Percentiles rank a stretch among this genome's conserved stretches.
Conservation (phyloP, 2,329 filamentous ascomycete genomes). For the Aureobasidium leucospermi region DNA sequence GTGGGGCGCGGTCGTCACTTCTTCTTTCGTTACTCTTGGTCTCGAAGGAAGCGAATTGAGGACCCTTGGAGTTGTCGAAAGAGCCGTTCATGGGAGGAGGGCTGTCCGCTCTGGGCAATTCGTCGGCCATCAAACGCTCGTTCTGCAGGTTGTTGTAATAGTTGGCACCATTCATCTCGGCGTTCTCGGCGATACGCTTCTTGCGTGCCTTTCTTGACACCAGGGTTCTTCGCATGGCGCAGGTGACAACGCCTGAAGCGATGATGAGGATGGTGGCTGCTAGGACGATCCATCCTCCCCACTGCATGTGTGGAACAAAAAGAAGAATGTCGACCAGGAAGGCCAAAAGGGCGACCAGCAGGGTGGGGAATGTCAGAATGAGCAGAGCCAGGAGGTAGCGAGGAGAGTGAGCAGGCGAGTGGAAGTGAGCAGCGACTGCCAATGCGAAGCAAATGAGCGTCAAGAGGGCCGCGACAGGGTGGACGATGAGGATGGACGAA, state of each 20-base stretch:
- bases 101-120: conserved; percentile 42
- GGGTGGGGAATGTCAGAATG: conserved; percentile 77
- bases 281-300: conserved; percentile 90
- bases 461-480: conserved; percentile 81
- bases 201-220: conserved; percentile 90
- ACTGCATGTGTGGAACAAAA: conserved; percentile 87
- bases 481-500: conserved; percentile 85
- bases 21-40: conserved; percentile 48
- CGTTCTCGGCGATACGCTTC: conserved; percentile 84
- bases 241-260: conserved; percentile 75
- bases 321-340: conserved; percentile 91
- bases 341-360: conserved; percentile 74
- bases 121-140: conserved; percentile 33
- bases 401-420: conserved; percentile 80
- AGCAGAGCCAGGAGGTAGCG: conserved; percentile 79
- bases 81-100: conserved; percentile 47
- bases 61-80: conserved; percentile 46
- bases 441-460: conserved; percentile 79
- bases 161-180: conserved; percentile 93
- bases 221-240: conserved; percentile 87
- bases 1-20: conserved; percentile 61
- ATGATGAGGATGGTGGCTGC: conserved; percentile 81
- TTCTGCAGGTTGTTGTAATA: conserved; percentile 56
- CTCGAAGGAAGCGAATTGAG: conserved; percentile 59
- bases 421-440: conserved; percentile 74